A percentile compares a stretch with the other conserved stretches of the same genome.
Conservation (phyloP, 2,329 filamentous ascomycete species). For the Graphium sp. region DNA sequence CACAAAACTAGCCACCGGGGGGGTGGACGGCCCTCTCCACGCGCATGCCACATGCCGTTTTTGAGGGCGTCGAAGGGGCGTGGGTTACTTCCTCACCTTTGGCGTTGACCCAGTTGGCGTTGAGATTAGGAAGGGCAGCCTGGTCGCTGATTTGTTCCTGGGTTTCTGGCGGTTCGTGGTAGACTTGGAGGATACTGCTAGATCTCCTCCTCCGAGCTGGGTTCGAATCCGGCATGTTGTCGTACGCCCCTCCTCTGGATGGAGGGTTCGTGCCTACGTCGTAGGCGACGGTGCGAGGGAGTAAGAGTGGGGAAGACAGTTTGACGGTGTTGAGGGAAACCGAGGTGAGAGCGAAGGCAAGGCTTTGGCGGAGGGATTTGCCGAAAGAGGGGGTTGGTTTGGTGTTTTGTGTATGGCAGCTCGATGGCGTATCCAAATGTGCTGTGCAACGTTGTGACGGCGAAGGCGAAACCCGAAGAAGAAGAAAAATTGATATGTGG, state of each 20-base stretch:
- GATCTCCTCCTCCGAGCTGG: constrained; percentile 75
- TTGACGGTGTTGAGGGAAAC: constrained; percentile 61
- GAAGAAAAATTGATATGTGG: constrained; percentile 1
- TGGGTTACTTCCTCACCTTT: constrained; percentile 53
- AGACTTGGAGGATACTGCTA: constrained; percentile 83
- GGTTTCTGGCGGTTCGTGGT: constrained; percentile 91
- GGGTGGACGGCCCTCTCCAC: too few species aligned
- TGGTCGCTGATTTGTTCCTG: constrained; percentile 97
- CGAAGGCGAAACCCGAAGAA: constrained; percentile 3
- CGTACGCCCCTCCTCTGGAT: constrained; percentile 41
- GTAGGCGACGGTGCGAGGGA: constrained; percentile 83
- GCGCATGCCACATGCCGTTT: too few species aligned
- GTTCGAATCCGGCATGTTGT: constrained; percentile 42
- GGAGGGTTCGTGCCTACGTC: constrained; percentile 61
- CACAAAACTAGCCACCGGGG: too few species aligned
- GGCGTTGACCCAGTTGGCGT: constrained; percentile 97
- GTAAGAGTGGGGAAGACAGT: constrained; percentile 78
- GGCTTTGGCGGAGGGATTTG: constrained; percentile 3
- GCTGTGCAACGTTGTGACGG: background rate
- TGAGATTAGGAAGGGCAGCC: constrained; percentile 83
- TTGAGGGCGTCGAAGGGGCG: too few species aligned
- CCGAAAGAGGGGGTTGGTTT: constrained; percentile 5
- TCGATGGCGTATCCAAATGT: constrained; percentile 2
- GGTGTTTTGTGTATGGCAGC: constrained; percentile 4
- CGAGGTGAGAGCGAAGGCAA: constrained; percentile 1